Conservation (phyloP, 2,329 filamentous ascomycete species). For the Penicillium sp. region DNA sequence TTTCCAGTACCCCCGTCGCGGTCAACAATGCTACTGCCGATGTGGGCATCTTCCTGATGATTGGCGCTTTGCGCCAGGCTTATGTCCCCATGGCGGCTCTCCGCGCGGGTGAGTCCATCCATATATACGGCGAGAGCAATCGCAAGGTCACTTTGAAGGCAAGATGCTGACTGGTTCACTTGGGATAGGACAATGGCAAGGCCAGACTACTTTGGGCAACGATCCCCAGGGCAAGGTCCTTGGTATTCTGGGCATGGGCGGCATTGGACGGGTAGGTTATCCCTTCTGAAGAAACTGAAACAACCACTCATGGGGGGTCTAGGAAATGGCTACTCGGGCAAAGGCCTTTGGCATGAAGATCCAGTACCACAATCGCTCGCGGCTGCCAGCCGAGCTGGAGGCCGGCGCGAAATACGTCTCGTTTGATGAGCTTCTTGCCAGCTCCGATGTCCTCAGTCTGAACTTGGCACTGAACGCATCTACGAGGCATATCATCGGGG, state of each 20-base stretch:
- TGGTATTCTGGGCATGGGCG: constrained; percentile 47
- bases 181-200: constrained; percentile 38
- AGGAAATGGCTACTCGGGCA: constrained; percentile 45
- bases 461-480: constrained; percentile 44
- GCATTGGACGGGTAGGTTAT: constrained; percentile 42
- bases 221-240: constrained; percentile 45
- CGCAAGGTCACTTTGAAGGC: background rate
- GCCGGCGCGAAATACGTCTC: constrained; percentile 42
- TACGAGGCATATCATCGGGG: constrained; percentile 45
- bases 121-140: background rate
- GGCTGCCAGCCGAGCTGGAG: constrained; percentile 40
- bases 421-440: constrained; percentile 45
- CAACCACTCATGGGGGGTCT: background rate
- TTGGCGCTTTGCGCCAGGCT: constrained; percentile 44
- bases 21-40: constrained; percentile 47
- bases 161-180: background rate
- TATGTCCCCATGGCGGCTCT: constrained; percentile 41
- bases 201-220: constrained; percentile 40
- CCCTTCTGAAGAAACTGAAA: background rate
- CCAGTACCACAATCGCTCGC: constrained; percentile 45
- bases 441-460: constrained; percentile 44
- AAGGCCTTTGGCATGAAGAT: constrained; percentile 46
- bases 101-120: constrained; percentile 31
- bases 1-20: constrained; percentile 45
- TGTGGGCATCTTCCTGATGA: constrained; percentile 46